phyloP scores from a whole-genome alignment of 208 protist genomes.

The Strigomonas culicis region DNA sequence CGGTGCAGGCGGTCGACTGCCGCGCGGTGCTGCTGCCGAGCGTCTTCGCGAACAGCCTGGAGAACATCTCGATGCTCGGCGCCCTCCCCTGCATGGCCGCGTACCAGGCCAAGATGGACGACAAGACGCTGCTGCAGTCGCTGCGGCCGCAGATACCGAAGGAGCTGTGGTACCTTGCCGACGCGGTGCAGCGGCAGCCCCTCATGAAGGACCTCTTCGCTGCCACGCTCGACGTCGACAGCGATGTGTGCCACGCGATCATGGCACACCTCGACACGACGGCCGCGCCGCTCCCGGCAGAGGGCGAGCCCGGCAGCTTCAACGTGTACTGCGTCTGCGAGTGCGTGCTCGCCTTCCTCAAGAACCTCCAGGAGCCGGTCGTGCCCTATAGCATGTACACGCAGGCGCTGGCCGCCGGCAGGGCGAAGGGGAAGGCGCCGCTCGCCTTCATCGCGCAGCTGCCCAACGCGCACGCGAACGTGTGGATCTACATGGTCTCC shows the following conservation, averaged over 20 bases:
- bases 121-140: slow-evolving; percentile 25
- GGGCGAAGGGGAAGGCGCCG: slow-evolving; percentile 43
- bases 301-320: slow-evolving; percentile 18
- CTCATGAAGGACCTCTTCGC: slow-evolving; percentile 63
- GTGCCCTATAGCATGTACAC: slow-evolving; percentile 71
- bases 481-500: slow-evolving; percentile 78
- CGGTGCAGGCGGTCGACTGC: slow-evolving; percentile 59
- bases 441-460: slow-evolving; percentile 63
- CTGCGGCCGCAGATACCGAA: slow-evolving; percentile 77
- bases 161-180: slow-evolving; percentile 78
- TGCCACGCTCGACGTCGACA: slow-evolving; percentile 25
- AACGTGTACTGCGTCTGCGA: slow-evolving; percentile 40
- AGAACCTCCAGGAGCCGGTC: slow-evolving; percentile 74
- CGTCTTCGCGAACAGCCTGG: slow-evolving; percentile 77
- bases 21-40: slow-evolving; percentile 55
- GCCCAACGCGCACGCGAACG: slow-evolving; percentile 77
- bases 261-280: slow-evolving; percentile 70
- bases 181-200: slow-evolving; percentile 53
- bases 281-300: slow-evolving; percentile 27
- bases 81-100: slow-evolving; percentile 52
- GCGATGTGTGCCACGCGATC: slow-evolving; percentile 33
- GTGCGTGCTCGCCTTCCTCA: slow-evolving; percentile 74
- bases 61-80: slow-evolving; percentile 58
- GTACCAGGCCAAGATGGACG: slow-evolving; percentile 43
- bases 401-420: slow-evolving; percentile 45